Evolutionary conservation across 2,329 filamentous ascomycete genomes (phyloP).

Genomic region (Aspergillus fumigatiaffinis): DNA sequence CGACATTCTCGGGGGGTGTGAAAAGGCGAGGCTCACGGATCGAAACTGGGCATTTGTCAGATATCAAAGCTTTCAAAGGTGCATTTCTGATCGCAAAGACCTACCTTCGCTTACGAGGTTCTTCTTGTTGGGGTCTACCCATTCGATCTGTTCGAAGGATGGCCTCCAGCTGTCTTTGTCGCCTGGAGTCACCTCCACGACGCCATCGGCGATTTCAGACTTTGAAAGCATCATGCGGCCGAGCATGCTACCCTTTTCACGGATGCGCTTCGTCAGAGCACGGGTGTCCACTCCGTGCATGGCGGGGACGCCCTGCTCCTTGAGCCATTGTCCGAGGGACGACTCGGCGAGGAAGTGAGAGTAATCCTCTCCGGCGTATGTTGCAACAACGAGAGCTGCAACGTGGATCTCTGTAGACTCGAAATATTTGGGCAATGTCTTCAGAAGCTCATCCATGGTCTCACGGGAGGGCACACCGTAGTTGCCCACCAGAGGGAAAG

Average conservation of each 20-base stretch:
- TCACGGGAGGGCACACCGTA: slow-evolving; percentile 93
- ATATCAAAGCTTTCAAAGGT: not conserved
- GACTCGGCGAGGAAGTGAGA: slow-evolving; percentile 90
- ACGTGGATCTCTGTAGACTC: slow-evolving; percentile 92
- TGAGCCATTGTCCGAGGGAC: slow-evolving; percentile 90
- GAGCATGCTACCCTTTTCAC: slow-evolving; percentile 93
- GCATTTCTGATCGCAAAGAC: slow-evolving; percentile 22
- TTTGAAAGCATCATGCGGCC: slow-evolving; percentile 80
- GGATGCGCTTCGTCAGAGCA: slow-evolving; percentile 88
- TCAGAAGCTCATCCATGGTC: slow-evolving; percentile 75
- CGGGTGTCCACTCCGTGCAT: slow-evolving; percentile 95
- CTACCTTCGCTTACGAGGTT: slow-evolving; percentile 95
- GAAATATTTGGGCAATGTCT: slow-evolving; percentile 85
- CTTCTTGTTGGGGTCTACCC: slow-evolving; percentile 86
- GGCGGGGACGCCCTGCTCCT: slow-evolving; percentile 89
- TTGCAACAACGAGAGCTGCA: slow-evolving; percentile 82
- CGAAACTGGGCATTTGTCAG: slow-evolving; percentile 64
- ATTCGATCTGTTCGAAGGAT: slow-evolving; percentile 76
- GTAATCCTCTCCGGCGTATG: slow-evolving; percentile 91
- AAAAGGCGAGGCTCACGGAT: slow-evolving; percentile 83
- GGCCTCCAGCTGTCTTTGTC: slow-evolving; percentile 46
- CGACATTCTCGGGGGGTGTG: slow-evolving; percentile 64
- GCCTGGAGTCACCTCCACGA: slow-evolving; percentile 39
- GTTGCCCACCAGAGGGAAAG: slow-evolving; percentile 92
- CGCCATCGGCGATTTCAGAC: slow-evolving; percentile 35